A percentile compares a stretch with the other conserved stretches of the same genome.
These are phyloP conservation scores for Xenoacremonium recifei DNA, from an alignment of 2,329 filamentous ascomycete genomes.

Conservation along the genomic window DNA sequence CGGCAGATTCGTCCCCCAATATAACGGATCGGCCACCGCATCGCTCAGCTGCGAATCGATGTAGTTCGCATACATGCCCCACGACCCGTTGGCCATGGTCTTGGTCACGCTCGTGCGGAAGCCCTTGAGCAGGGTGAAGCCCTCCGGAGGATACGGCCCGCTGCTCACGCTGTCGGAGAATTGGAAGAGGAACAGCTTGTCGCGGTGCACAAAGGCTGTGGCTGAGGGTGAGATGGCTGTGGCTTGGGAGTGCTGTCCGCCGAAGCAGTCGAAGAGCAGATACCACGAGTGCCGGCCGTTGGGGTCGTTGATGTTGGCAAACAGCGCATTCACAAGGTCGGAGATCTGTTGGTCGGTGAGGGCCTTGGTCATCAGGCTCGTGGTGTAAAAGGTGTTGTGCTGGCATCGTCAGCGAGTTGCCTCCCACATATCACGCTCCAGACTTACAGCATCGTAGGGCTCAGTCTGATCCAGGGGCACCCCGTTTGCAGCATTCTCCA, in stretches of 20 bases:
- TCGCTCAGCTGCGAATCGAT: slow-evolving; percentile 35
- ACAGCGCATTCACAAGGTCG: slow-evolving; percentile 18
- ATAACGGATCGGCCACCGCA: slow-evolving; percentile 30
- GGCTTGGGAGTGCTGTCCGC: slow-evolving; percentile 36
- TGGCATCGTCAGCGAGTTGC: slow-evolving; percentile 13
- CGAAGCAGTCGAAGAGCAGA: slow-evolving; percentile 29
- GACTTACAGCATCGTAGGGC: slow-evolving; percentile 24
- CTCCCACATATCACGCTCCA: too few species aligned
- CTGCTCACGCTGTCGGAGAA: slow-evolving; percentile 40
- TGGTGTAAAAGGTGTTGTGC: slow-evolving; percentile 30
- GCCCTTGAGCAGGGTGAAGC: slow-evolving; percentile 31
- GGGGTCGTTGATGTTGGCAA: slow-evolving; percentile 13
- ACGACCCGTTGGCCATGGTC: slow-evolving; percentile 25
- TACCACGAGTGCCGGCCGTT: slow-evolving; percentile 18
- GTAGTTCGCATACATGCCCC: slow-evolving; percentile 44
- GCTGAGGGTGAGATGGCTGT: slow-evolving; percentile 21
- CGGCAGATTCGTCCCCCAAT: slow-evolving; percentile 35
- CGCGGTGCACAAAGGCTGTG: slow-evolving; percentile 39
- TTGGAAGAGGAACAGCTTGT: slow-evolving; percentile 50
- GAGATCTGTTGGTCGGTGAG: slow-evolving; percentile 21
- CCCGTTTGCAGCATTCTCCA: slow-evolving; percentile 20
- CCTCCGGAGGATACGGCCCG: slow-evolving; percentile 30
- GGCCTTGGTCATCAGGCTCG: slow-evolving; percentile 27
- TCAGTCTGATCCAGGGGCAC: slow-evolving; percentile 21
- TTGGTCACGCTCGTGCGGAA: slow-evolving; percentile 34